Conservation (phyloP, 495 filamentous ascomycete genomes). For the Aspergillus sclerotioniger region DNA sequence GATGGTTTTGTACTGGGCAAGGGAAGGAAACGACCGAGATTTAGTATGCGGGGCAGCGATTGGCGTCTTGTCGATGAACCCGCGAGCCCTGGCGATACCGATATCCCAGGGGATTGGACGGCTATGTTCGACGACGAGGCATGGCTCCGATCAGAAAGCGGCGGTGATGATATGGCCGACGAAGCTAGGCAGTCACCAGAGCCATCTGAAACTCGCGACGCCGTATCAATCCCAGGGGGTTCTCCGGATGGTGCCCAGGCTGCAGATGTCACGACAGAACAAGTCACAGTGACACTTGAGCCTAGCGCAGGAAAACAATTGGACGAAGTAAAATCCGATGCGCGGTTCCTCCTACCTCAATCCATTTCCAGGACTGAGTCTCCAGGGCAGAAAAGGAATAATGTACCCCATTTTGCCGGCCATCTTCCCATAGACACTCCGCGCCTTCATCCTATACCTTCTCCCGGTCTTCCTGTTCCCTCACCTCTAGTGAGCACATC, state of each 20-base stretch:
- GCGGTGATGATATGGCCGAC: conserved; percentile 5
- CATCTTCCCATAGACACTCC: conserved; percentile 41
- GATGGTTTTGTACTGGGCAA: conserved; percentile 61
- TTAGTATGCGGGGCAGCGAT: conserved; percentile 61
- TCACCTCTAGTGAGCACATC: conserved; percentile 42
- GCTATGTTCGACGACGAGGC: conserved; percentile 38
- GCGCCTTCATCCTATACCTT: conserved; percentile 44
- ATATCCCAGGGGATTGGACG: conserved; percentile 29
- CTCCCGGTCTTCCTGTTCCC: conserved; percentile 44
- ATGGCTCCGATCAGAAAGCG: conserved; percentile 16
- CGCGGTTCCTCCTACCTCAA: conserved; percentile 10
- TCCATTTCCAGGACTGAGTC: not conserved
- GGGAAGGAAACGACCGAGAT: conserved; percentile 69
- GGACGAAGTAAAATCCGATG: conserved; percentile 24
- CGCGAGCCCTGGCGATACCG: conserved; percentile 59
- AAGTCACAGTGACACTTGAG: not conserved
- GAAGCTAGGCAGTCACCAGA: not conserved
- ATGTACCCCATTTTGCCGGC: conserved; percentile 2
- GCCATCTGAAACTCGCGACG: not conserved
- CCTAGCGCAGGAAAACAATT: conserved; percentile 10
- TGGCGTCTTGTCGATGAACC: conserved; percentile 73
- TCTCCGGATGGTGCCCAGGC: not conserved
- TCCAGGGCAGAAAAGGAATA: conserved; percentile 16
- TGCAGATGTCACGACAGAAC: not conserved
- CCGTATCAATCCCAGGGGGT: not conserved